These are phyloP conservation scores for Solanum clarkiae DNA, from an alignment of 257 asterid genomes.

Conservation along the genomic window DNA sequence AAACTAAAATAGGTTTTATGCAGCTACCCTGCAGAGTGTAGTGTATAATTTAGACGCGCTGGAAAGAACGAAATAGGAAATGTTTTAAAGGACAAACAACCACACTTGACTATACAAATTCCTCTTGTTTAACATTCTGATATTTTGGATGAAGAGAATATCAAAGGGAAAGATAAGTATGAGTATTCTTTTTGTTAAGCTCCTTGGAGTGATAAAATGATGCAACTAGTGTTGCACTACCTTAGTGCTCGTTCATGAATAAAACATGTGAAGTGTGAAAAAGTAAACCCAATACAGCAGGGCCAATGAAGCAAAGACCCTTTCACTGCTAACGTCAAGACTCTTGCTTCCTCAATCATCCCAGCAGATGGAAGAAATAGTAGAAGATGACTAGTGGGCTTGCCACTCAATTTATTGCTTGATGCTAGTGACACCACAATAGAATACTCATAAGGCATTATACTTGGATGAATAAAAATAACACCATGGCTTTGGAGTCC, in stretches of 20 bases:
- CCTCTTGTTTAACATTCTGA: not conserved
- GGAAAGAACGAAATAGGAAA: not conserved
- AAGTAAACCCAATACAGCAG: not conserved
- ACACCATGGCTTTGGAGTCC: not conserved
- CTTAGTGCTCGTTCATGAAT: not conserved
- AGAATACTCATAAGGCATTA: not conserved
- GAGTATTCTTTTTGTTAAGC: not conserved
- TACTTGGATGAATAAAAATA: not conserved
- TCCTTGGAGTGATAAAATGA: not conserved
- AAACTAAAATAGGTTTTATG: not conserved
- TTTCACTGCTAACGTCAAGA: not conserved
- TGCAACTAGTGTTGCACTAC: not conserved
- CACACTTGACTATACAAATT: not conserved
- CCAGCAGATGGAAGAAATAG: not conserved
- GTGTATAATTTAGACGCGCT: not conserved
- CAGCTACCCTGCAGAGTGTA: not conserved
- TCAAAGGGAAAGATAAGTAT: not conserved
- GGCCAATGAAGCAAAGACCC: not conserved
- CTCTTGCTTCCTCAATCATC: not conserved
- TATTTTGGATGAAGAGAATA: not conserved
- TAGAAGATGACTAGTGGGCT: not conserved
- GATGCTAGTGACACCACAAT: not conserved
- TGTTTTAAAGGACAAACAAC: not conserved
- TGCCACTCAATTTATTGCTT: not conserved
- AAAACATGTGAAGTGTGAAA: not conserved